Conservation (phyloP, 2,329 filamentous ascomycete species). For the Furcasterigmium sp. region DNA sequence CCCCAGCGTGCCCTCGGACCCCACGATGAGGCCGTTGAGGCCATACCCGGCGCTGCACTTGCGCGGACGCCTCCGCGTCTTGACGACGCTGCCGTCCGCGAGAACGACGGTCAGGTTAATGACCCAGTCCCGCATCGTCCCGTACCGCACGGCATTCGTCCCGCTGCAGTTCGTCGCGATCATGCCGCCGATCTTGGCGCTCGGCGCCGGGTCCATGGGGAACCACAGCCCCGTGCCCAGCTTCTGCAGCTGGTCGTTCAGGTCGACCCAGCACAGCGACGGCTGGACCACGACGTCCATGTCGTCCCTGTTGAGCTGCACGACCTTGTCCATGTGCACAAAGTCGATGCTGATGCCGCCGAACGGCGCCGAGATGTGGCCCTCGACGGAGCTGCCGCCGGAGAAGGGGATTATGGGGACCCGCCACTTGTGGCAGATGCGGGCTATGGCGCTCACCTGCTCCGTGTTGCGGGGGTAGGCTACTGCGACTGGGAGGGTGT, state of each 20-base stretch:
- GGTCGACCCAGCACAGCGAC: slow-evolving; percentile 80
- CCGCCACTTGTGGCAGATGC: background rate
- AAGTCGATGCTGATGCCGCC: background rate
- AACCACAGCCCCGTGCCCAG: slow-evolving; percentile 73
- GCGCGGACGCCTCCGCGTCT: slow-evolving; percentile 68
- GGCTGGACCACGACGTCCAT: slow-evolving; percentile 94
- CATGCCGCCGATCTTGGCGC: slow-evolving; percentile 67
- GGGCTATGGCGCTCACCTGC: background rate
- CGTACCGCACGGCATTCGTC: slow-evolving; percentile 75
- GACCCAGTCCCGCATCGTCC: slow-evolving; percentile 86
- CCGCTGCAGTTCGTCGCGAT: slow-evolving; percentile 76
- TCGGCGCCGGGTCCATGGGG: slow-evolving; percentile 67
- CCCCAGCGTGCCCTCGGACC: slow-evolving; percentile 76
- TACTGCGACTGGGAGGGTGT: background rate
- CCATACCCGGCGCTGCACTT: slow-evolving; percentile 67
- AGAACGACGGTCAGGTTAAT: slow-evolving; percentile 78
- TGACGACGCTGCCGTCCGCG: slow-evolving; percentile 72
- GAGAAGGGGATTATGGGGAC: slow-evolving; percentile 60
- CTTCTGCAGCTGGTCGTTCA: slow-evolving; percentile 59
- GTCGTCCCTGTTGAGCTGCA: slow-evolving; percentile 2
- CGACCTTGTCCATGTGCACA: background rate
- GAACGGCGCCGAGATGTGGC: background rate
- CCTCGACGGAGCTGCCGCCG: background rate
- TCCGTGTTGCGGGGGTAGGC: background rate
- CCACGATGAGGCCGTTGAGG: slow-evolving; percentile 72